Conservation (phyloP, 2,329 filamentous ascomycete species). For the Cercospora citrullina region DNA sequence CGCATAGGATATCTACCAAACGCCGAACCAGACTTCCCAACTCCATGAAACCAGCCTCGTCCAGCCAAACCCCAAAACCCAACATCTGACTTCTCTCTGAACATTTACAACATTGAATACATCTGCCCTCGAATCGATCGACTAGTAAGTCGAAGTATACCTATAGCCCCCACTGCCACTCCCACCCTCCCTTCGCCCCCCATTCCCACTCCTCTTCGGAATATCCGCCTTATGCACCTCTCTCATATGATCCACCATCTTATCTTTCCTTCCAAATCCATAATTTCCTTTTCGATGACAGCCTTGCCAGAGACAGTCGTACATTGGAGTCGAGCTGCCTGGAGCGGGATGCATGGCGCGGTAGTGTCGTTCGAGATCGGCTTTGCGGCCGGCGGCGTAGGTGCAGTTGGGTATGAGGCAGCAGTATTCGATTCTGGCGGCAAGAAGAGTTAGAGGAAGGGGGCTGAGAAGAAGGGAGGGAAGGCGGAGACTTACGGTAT, state of each 20-base stretch:
- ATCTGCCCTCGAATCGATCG: too few species aligned
- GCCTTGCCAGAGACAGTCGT: conserved; percentile 47
- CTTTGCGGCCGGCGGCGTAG: conserved; percentile 46
- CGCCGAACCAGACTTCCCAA: too few species aligned
- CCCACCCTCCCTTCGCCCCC: not conserved
- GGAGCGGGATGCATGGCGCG: conserved; percentile 47
- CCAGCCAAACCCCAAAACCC: too few species aligned
- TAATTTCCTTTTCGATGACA: conserved; percentile 48
- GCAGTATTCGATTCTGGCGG: conserved; percentile 6
- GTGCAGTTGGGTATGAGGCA: conserved; percentile 22
- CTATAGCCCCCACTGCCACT: not conserved
- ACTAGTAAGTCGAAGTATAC: too few species aligned
- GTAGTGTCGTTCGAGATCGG: conserved; percentile 53
- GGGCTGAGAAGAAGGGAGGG: not conserved
- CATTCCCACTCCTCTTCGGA: conserved; percentile 35
- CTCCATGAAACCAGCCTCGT: too few species aligned
- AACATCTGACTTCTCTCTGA: too few species aligned
- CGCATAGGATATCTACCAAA: not conserved
- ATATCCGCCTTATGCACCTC: conserved; percentile 56
- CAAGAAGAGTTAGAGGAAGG: not conserved
- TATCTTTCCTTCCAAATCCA: conserved; percentile 59
- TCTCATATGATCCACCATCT: conserved; percentile 58
- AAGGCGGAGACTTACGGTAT: not conserved
- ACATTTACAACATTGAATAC: too few species aligned
- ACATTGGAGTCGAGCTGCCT: conserved; percentile 34